Percentiles rank a stretch among this genome's conserved stretches.
phyloP scores from a whole-genome alignment of 2,329 filamentous ascomycete species.

The Aspergillus tanneri region DNA sequence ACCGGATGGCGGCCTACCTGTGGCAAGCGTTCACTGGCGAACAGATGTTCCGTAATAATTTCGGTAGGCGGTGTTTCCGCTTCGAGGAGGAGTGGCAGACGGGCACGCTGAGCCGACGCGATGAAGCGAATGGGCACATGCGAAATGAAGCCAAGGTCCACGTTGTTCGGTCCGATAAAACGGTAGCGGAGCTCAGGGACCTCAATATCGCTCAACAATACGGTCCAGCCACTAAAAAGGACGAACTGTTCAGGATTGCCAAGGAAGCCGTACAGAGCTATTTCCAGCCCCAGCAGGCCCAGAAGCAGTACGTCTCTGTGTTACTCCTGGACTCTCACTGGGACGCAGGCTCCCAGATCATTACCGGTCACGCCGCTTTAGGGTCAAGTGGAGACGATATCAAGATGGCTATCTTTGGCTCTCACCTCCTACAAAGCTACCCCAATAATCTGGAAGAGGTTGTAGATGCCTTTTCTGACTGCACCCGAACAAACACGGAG shows the following conservation, averaged over 20 bases:
- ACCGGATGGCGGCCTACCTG: conserved; percentile 89
- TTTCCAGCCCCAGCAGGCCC: conserved; percentile 71
- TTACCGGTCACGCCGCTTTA: conserved; percentile 80
- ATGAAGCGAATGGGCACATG: conserved; percentile 69
- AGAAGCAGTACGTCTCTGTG: conserved; percentile 85
- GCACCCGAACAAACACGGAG: conserved; percentile 79
- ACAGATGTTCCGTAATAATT: conserved; percentile 87
- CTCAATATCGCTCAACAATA: conserved; percentile 78
- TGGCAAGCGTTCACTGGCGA: conserved; percentile 98
- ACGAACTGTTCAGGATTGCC: conserved; percentile 74
- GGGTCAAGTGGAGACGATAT: conserved; percentile 71
- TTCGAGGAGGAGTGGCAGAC: conserved; percentile 95
- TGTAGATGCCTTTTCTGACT: conserved; percentile 83
- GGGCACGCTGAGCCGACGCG: conserved; percentile 74
- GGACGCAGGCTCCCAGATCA: conserved; percentile 68
- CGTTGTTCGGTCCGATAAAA: conserved; percentile 77
- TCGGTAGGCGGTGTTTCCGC: conserved; percentile 81
- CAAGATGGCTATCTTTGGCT: conserved; percentile 86
- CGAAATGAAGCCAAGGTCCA: conserved; percentile 90
- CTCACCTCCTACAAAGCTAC: conserved; percentile 87
- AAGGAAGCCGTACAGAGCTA: conserved; percentile 73
- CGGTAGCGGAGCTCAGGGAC: conserved; percentile 77
- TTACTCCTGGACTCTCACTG: conserved; percentile 86
- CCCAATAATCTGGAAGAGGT: conserved; percentile 87
- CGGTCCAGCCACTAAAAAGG: conserved; percentile 64